Conservation (phyloP, 2,329 filamentous ascomycete genomes). For the Knufia petricola region DNA sequence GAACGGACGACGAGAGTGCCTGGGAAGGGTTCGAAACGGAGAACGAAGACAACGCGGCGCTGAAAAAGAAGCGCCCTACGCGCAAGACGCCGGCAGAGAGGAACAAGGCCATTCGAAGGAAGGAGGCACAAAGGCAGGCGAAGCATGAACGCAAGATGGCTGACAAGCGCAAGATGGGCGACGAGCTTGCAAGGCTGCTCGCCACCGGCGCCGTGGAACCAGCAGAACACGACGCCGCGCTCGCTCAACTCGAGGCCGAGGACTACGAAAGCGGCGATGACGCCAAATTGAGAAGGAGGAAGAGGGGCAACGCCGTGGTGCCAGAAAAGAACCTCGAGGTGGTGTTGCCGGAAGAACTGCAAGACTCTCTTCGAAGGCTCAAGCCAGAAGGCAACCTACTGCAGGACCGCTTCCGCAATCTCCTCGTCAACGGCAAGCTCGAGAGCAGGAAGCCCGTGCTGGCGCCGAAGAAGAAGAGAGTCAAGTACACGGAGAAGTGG, state of each 20-base stretch:
- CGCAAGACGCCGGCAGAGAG: slow-evolving; percentile 79
- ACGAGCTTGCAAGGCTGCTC: slow-evolving; percentile 49
- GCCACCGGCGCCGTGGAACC: slow-evolving; percentile 28
- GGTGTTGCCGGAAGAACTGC: slow-evolving; percentile 69
- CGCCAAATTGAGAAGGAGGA: slow-evolving; percentile 14
- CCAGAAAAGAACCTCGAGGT: slow-evolving; percentile 74
- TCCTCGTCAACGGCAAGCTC: slow-evolving; percentile 80
- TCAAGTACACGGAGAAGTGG: slow-evolving; percentile 89
- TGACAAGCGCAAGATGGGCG: slow-evolving; percentile 60
- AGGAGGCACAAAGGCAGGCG: slow-evolving; percentile 69
- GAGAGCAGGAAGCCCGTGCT: slow-evolving; percentile 70
- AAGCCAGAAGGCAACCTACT: slow-evolving; percentile 95
- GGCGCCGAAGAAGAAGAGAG: slow-evolving; percentile 74
- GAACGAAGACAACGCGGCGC: slow-evolving; percentile 57
- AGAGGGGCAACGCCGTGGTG: slow-evolving; percentile 29
- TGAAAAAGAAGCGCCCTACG: slow-evolving; percentile 64
- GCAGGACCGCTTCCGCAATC: slow-evolving; percentile 80
- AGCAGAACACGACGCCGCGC: slow-evolving; percentile 45
- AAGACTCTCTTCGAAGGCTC: slow-evolving; percentile 69
- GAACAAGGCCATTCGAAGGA: slow-evolving; percentile 79
- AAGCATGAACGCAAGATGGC: slow-evolving; percentile 69
- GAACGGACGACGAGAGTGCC: slow-evolving; percentile 79
- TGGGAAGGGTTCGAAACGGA: slow-evolving; percentile 87
- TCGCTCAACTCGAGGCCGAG: slow-evolving; percentile 17
- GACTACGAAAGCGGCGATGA: slow-evolving; percentile 40